Conservation (phyloP, 2,329 filamentous ascomycete species). For the Seiridium unicorne region DNA sequence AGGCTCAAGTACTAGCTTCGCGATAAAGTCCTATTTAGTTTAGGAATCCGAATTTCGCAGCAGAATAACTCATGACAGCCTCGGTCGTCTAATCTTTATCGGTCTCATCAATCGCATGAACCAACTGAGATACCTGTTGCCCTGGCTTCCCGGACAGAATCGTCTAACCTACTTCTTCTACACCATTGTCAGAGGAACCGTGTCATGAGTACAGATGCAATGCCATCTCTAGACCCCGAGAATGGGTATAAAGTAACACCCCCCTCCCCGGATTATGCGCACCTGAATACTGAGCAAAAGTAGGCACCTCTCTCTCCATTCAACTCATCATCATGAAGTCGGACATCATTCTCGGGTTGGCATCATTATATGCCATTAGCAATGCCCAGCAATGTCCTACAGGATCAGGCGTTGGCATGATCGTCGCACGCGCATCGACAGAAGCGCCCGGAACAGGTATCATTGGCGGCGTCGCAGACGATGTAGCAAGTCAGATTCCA, state of each 20-base stretch:
- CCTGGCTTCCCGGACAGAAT: too few species aligned
- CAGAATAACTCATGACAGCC: too few species aligned
- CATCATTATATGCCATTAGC: not conserved
- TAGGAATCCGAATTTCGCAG: too few species aligned
- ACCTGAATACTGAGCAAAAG: not conserved
- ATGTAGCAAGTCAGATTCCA: constrained; percentile 25
- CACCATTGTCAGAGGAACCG: not conserved
- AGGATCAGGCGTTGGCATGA: constrained; percentile 20
- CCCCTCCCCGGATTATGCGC: not conserved
- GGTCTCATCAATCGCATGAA: too few species aligned
- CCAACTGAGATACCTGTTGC: too few species aligned
- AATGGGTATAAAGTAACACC: not conserved
- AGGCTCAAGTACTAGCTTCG: too few species aligned
- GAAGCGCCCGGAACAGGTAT: constrained; percentile 31
- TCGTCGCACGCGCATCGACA: constrained; percentile 32
- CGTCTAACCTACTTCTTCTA: too few species aligned
- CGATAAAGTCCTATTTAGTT: too few species aligned
- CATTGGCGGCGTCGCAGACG: constrained; percentile 26
- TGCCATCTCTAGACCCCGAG: not conserved
- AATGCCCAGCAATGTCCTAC: constrained; percentile 7
- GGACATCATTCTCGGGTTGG: not conserved
- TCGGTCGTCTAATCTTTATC: too few species aligned
- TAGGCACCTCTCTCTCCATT: not conserved
- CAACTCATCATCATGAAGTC: not conserved
- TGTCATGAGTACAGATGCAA: not conserved